These are phyloP conservation scores for Fomes fomentarius DNA, from an alignment of 1,284 basidiomycete genomes.

Conservation along the genomic window DNA sequence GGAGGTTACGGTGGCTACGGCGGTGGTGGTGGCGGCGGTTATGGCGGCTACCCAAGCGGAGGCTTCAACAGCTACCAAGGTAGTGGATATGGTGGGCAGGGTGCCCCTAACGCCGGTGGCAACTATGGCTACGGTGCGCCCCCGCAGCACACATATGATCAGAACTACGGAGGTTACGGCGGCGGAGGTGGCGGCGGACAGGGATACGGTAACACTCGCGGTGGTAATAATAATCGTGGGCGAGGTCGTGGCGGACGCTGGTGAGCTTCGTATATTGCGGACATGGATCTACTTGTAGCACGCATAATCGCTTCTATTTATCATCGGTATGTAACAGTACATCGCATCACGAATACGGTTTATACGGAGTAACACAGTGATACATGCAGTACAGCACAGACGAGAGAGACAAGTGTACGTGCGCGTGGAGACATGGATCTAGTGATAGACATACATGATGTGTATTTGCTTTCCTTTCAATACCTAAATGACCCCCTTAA, in stretches of 20 bases:
- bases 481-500: neutral
- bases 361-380: neutral
- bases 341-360: neutral
- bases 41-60: neutral
- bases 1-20: slow-evolving; percentile 29
- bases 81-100: slow-evolving; percentile 33
- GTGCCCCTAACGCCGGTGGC: slow-evolving; percentile 21
- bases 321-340: slow-evolving; percentile 15
- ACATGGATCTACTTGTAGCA: slow-evolving; percentile 11
- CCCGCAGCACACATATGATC: slow-evolving; percentile 13
- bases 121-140: slow-evolving; percentile 25
- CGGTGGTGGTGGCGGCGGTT: slow-evolving; percentile 25
- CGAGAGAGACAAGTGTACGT: neutral
- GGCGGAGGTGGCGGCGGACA: slow-evolving; percentile 34
- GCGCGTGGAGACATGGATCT: neutral
- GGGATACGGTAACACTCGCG: slow-evolving; percentile 22
- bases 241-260: slow-evolving; percentile 45
- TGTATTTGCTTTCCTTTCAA: neutral
- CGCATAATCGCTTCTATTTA: slow-evolving; percentile 20
- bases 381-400: neutral
- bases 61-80: neutral
- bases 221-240: slow-evolving; percentile 36
- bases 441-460: neutral
- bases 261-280: slow-evolving; percentile 28
- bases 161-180: slow-evolving; percentile 10